Evolutionary conservation across 2,329 filamentous ascomycete genomes (phyloP), one percentile per base, ranked within the genome.

Genomic region (Cordyceps militaris): DNA sequence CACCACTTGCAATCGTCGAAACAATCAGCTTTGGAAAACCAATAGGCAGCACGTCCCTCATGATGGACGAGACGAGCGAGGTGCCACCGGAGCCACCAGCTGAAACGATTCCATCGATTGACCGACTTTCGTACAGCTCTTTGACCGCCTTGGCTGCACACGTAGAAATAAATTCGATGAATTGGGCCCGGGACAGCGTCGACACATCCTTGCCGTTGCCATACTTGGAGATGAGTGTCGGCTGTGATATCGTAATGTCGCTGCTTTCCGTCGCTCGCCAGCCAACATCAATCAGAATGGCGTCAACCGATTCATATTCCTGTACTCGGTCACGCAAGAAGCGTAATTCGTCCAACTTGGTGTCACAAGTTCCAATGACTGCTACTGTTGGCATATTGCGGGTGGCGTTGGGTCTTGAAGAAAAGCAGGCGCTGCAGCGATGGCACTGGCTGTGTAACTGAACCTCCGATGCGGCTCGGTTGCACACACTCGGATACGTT

Each of bases 21-120:
- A 89, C 82, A 54, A 89, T 84, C 46, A 89, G 63, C 64, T 89
- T 89, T 0, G 87, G 86, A 52, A 89, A 79, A 0, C 85, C 85
- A 13, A 89, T 74, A 0, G 86, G 85, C 0, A 86, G 66, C 0
- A 75, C 78, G 2, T 78, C 70, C 14, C 82, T 75, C 84, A 89
- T 88, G 0, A 83, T 77, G 0, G 78, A 71, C 0, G 85, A 76
- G 0, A 79, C 79, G 11, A 89, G 74, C 2, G 80, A 79, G 0
- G 85, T 88, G 0, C 83, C 83, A 23, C 82, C 79, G 0, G 82
- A 86, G 0, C 86, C 86, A 8, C 84, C 86, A 0, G 84, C 77
- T 0, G 76, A 77, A 13, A 88, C 70, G 14, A 85, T 76, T 2
- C 76, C 85, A 46, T 85, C 77, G 32, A 87, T 75, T 2, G 65